phyloP scores from a whole-genome alignment of 345 rosid genomes.

The Brassica incana region DNA sequence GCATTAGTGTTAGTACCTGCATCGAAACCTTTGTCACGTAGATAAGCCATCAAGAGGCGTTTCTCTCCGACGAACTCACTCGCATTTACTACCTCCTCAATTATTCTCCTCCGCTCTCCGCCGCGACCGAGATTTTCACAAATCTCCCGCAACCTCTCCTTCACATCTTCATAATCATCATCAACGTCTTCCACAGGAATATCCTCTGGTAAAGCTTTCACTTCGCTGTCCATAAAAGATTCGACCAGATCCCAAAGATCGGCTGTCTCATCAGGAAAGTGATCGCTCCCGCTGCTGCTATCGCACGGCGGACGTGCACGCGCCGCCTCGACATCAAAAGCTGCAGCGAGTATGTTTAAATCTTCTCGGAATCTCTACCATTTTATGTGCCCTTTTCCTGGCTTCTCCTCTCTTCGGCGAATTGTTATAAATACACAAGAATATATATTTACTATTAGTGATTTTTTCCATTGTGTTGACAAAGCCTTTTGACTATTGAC shows the following conservation, averaged over 20 bases:
- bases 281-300: conserved; percentile 84
- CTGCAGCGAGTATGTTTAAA: conserved; percentile 44
- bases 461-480: conserved; percentile 28
- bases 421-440: neutral
- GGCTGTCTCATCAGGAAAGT: conserved; percentile 43
- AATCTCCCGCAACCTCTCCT: conserved; percentile 40
- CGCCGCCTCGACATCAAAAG: conserved; percentile 46
- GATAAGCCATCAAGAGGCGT: conserved; percentile 54
- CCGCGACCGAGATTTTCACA: conserved; percentile 14
- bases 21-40: conserved; percentile 67
- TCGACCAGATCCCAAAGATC: conserved; percentile 77
- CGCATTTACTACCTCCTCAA: conserved; percentile 34
- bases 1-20: conserved; percentile 54
- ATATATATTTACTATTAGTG: neutral
- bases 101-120: conserved; percentile 41
- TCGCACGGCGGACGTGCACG: conserved; percentile 42
- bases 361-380: conserved; percentile 39
- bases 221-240: conserved; percentile 68
- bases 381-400: conserved; percentile 19
- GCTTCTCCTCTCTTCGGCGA: neutral
- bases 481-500: conserved; percentile 20
- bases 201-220: neutral
- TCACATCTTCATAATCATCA: conserved; percentile 45
- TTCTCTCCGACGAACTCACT: conserved; percentile 37
- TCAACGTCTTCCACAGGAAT: conserved; percentile 9